Evolutionary conservation across 2,329 filamentous ascomycete species (phyloP).

Genomic region (Colletotrichum sp.): DNA sequence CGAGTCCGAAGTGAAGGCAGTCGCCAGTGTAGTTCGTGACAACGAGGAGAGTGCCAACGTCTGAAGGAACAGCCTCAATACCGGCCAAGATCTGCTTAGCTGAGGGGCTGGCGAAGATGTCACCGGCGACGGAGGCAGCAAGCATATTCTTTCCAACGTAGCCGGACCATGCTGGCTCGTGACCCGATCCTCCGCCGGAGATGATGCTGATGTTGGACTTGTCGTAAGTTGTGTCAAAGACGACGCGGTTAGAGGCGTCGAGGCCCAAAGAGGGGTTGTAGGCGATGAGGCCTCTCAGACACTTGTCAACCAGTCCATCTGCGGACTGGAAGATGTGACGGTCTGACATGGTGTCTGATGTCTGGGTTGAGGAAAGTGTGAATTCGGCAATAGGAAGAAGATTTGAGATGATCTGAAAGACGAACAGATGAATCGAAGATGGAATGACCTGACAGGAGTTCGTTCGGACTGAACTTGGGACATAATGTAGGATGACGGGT

Average conservation of each 20-base stretch:
- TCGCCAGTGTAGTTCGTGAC: conserved; percentile 72
- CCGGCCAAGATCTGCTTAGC: conserved; percentile 67
- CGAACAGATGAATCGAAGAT: neutral
- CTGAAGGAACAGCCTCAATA: conserved; percentile 59
- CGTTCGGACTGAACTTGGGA: neutral
- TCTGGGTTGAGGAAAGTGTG: neutral
- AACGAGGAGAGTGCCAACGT: conserved; percentile 62
- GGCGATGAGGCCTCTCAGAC: conserved; percentile 54
- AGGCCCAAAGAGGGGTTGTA: conserved; percentile 57
- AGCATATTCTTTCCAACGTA: conserved; percentile 68
- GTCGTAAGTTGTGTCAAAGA: conserved; percentile 52
- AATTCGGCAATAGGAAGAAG: neutral
- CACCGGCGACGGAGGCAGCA: conserved; percentile 64
- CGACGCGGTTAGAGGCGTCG: conserved; percentile 56
- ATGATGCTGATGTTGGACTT: conserved; percentile 53
- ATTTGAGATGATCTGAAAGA: neutral
- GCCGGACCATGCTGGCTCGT: conserved; percentile 68
- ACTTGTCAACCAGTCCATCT: conserved; percentile 59
- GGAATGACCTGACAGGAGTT: neutral
- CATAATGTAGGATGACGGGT: neutral
- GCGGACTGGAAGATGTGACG: conserved; percentile 58
- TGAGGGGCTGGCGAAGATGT: conserved; percentile 68
- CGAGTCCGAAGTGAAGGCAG: conserved; percentile 66
- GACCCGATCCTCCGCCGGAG: conserved; percentile 61
- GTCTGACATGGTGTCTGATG: conserved; percentile 48